Evolutionary conservation across 306 rosid species (phyloP).

Genomic region (Aeschynomene evenia): DNA sequence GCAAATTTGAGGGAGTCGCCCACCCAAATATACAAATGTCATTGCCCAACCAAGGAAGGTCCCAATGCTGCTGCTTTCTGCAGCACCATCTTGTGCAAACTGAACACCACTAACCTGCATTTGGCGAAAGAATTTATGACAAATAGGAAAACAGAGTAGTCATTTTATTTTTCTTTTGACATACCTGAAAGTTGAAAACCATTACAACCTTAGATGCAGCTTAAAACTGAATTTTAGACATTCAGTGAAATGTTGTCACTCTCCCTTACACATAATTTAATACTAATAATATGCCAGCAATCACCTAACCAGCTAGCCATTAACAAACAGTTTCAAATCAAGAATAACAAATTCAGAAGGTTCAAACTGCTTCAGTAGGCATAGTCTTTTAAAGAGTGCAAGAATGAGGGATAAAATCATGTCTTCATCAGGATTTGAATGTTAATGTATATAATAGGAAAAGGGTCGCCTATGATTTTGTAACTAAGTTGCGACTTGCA

Average conservation of each 20-base stretch:
- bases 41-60: constrained; percentile 83
- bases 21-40: constrained; percentile 78
- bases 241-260: neutral
- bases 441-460: neutral
- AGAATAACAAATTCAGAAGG: neutral
- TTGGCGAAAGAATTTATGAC: neutral
- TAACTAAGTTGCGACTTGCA: constrained; percentile 2
- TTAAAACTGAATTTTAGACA: constrained; percentile 7
- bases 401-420: neutral
- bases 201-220: neutral
- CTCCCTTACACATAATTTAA: neutral
- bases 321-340: constrained; percentile 9
- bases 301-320: neutral
- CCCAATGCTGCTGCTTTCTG: constrained; percentile 48
- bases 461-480: neutral
- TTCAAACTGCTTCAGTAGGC: neutral
- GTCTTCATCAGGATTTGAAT: neutral
- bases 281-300: neutral
- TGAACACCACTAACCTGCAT: constrained; percentile 48
- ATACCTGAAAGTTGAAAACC: constrained; percentile 1
- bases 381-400: neutral
- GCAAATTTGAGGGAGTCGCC: constrained; percentile 81
- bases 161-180: constrained; percentile 11
- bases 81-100: constrained; percentile 32
- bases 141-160: constrained; percentile 7